A percentile compares a stretch with the other conserved stretches of the same genome.
These are phyloP conservation scores for Aristolochia californica DNA, from an alignment of 164 flowering plant genomes.

Conservation along the genomic window DNA sequence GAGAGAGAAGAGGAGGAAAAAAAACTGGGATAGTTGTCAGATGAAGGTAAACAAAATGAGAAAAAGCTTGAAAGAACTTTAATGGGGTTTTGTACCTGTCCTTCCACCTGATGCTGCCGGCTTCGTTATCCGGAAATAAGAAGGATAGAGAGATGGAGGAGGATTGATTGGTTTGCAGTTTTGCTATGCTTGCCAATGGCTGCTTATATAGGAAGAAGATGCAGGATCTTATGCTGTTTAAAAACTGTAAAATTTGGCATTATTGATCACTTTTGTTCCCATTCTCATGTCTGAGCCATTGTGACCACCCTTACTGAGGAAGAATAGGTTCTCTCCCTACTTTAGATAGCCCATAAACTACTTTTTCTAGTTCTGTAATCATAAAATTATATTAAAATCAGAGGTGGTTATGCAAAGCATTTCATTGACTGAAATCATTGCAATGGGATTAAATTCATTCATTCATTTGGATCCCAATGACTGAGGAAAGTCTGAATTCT, in stretches of 20 bases:
- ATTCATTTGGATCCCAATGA: too few species aligned
- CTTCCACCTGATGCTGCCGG: not conserved
- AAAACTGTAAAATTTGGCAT: not conserved
- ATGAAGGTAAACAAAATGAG: not conserved
- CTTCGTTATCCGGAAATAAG: too few species aligned
- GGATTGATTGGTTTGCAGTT: not conserved
- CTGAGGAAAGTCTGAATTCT: too few species aligned
- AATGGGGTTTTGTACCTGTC: not conserved
- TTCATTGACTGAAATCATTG: too few species aligned
- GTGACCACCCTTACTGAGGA: conserved; percentile 3
- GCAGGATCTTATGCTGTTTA: not conserved
- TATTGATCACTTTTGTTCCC: not conserved
- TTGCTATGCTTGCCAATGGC: too few species aligned
- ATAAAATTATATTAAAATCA: too few species aligned
- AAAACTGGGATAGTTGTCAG: too few species aligned
- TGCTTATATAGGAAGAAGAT: not conserved
- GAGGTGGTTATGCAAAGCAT: too few species aligned
- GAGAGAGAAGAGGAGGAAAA: not conserved
- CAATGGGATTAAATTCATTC: too few species aligned
- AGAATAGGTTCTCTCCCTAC: conserved; percentile 6
- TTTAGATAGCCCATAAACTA: not conserved
- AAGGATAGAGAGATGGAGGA: not conserved
- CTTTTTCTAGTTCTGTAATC: too few species aligned
- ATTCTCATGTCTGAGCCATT: conserved; percentile 3
- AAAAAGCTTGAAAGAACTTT: not conserved